Percentiles rank a stretch among this genome's conserved stretches.
Evolutionary conservation across 1,284 basidiomycete genomes (phyloP).

Genomic region (Rhodotorula sp.): DNA sequence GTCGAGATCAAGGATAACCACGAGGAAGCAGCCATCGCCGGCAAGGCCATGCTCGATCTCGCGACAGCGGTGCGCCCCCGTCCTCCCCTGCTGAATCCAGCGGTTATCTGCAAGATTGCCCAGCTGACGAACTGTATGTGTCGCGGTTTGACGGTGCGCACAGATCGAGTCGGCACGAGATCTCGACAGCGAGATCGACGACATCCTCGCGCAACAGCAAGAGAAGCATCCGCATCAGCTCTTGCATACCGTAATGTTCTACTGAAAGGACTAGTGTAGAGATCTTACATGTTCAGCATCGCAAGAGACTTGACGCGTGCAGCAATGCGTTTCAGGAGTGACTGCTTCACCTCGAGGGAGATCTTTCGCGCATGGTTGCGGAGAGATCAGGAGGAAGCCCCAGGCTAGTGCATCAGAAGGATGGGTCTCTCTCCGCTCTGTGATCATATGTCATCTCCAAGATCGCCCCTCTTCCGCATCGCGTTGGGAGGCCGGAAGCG

Average conservation of each 20-base stretch:
- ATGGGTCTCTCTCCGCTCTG: too few species aligned
- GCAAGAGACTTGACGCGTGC: too few species aligned
- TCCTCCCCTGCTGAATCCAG: neutral
- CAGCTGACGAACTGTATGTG: neutral
- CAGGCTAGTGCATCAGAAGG: too few species aligned
- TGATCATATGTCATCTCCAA: too few species aligned
- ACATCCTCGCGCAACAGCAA: conserved; percentile 77
- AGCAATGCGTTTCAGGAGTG: too few species aligned
- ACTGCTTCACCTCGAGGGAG: too few species aligned
- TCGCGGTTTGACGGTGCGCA: too few species aligned
- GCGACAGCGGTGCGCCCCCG: conserved; percentile 69
- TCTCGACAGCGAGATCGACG: conserved; percentile 85
- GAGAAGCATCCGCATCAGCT: conserved; percentile 87
- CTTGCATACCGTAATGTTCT: conserved; percentile 86
- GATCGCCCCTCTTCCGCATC: too few species aligned
- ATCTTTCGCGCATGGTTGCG: too few species aligned
- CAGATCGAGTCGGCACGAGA: conserved; percentile 84
- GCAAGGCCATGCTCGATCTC: conserved; percentile 92
- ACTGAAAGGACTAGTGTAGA: conserved; percentile 52
- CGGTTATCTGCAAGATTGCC: neutral
- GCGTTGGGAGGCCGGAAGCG: too few species aligned
- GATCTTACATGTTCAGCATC: too few species aligned
- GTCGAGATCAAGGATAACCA: conserved; percentile 99
- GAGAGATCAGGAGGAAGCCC: too few species aligned
- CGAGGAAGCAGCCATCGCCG: conserved; percentile 94